Conservation (phyloP, 2,329 filamentous ascomycete genomes). For the Thelonectria rubi region DNA sequence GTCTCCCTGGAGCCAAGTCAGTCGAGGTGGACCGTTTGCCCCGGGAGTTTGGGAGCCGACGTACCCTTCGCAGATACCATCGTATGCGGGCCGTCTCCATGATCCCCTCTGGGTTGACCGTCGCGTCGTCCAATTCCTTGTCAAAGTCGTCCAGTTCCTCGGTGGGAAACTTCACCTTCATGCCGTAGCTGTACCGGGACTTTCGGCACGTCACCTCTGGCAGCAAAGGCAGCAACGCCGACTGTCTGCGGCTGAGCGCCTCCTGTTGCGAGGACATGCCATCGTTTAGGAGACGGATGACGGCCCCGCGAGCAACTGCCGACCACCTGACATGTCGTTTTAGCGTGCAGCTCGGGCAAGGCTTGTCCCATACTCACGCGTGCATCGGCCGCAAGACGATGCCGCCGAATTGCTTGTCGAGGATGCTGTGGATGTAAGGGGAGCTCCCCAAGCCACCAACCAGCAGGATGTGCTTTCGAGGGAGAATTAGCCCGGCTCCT, state of each 20-base stretch:
- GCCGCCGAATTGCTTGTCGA: not conserved
- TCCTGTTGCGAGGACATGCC: not conserved
- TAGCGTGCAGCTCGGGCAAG: not conserved
- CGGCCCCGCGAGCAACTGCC: constrained; percentile 13
- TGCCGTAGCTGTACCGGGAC: constrained; percentile 11
- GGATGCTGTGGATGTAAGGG: not conserved
- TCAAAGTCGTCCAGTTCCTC: not conserved
- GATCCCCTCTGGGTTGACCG: not conserved
- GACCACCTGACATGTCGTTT: constrained; percentile 2
- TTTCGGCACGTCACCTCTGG: constrained; percentile 5
- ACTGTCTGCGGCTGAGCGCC: not conserved
- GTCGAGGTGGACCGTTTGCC: not conserved
- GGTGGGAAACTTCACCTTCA: not conserved
- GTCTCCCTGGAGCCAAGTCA: not conserved
- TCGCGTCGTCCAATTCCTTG: not conserved
- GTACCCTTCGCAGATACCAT: constrained; percentile 15
- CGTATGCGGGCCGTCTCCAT: constrained; percentile 1
- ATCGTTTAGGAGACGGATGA: constrained; percentile 8
- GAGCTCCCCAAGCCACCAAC: constrained; percentile 20
- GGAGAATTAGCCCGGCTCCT: too few relatives aligned
- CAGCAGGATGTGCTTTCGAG: constrained; percentile 12
- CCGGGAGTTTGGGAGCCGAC: not conserved
- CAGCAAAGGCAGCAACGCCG: not conserved
- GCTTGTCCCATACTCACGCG: not conserved
- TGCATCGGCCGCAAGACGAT: constrained; percentile 9